Percentiles rank a stretch among this genome's conserved stretches.
Evolutionary conservation across 2,329 filamentous ascomycete species (phyloP).

Genomic region (Ophiostoma tasmaniense): DNA sequence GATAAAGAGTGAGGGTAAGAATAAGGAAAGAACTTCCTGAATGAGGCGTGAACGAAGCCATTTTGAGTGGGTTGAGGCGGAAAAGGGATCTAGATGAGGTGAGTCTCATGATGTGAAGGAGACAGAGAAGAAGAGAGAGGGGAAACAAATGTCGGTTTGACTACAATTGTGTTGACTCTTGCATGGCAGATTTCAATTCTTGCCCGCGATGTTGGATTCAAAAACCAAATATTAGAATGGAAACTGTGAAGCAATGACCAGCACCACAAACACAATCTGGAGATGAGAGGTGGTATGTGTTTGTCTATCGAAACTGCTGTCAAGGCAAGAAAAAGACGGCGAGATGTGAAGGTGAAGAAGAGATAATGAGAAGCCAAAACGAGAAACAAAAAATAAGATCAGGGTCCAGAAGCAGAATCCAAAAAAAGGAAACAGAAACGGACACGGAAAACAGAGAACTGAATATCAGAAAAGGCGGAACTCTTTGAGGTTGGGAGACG

Average conservation of each 20-base stretch:
- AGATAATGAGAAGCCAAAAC: too few species aligned
- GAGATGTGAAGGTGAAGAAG: background rate
- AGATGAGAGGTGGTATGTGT: background rate
- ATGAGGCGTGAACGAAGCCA: background rate
- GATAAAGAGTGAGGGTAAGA: background rate
- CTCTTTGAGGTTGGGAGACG: too few species aligned
- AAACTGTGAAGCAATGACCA: background rate
- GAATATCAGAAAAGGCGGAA: background rate
- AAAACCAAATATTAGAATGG: too few species aligned
- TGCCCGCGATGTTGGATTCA: too few species aligned
- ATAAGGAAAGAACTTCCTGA: background rate
- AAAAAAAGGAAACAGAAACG: background rate
- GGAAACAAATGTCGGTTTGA: too few species aligned
- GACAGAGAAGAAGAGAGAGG: background rate
- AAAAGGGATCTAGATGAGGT: too few species aligned
- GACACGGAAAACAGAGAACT: background rate
- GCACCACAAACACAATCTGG: background rate
- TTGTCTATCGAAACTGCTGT: too few species aligned
- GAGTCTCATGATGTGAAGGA: too few species aligned
- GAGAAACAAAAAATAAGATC: too few species aligned
- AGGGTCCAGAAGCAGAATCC: background rate
- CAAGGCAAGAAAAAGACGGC: too few species aligned
- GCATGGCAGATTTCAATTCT: background rate
- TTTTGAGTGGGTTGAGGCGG: too few species aligned
- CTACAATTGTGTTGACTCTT: background rate